These are phyloP conservation scores for Pythium dissimile DNA, from an alignment of 352 stramenopile species.

Conservation along the genomic window DNA sequence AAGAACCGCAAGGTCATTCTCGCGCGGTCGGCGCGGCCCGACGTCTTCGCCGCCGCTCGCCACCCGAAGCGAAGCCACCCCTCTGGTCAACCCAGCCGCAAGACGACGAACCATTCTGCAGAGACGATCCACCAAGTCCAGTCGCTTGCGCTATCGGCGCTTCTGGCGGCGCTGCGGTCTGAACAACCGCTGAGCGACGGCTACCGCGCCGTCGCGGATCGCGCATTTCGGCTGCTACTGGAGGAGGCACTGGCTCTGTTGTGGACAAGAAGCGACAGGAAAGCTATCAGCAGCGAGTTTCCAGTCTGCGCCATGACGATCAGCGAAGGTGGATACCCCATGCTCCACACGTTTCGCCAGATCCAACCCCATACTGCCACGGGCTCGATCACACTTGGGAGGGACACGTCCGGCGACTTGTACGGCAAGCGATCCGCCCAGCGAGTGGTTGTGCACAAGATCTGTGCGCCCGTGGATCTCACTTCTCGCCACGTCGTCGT, in stretches of 20 bases:
- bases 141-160: conserved; percentile 11
- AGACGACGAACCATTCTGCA: too few relatives aligned
- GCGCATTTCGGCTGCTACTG: conserved; percentile 18
- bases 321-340: conserved; percentile 12
- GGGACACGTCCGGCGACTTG: too few relatives aligned
- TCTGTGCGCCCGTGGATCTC: conserved; percentile 19
- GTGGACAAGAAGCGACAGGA: conserved; percentile 2
- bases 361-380: conserved; percentile 16
- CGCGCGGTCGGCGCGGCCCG: too few relatives aligned
- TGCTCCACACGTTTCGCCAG: conserved; percentile 21
- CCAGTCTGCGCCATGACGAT: conserved; percentile 9
- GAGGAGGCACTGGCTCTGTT: conserved; percentile 25
- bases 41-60: too few relatives aligned
- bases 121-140: conserved; percentile 14
- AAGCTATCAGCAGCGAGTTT: too few relatives aligned
- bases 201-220: conserved; percentile 10
- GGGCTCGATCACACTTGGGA: conserved; percentile 18
- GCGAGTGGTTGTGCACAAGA: not conserved
- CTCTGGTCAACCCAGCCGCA: too few relatives aligned
- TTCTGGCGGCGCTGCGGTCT: conserved; percentile 14
- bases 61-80: too few relatives aligned
- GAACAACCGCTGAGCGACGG: not conserved
- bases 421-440: not conserved
- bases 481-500: conserved; percentile 21
- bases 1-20: too few relatives aligned